Evolutionary conservation across 1,284 basidiomycete species (phyloP).

Genomic region (Bjerkandera adusta): DNA sequence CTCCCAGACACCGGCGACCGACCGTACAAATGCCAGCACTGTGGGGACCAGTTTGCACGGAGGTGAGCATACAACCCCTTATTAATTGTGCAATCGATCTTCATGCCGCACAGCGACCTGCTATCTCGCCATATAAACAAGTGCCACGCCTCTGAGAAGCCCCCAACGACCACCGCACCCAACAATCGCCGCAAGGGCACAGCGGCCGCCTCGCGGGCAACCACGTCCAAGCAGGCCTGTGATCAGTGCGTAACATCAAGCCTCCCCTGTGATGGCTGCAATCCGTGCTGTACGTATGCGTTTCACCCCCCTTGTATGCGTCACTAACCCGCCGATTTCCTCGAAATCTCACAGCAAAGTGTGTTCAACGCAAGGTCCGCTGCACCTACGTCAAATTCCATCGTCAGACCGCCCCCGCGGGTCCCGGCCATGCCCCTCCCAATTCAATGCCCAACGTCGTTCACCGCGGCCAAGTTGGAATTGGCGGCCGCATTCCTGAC

Average conservation of each 20-base stretch:
- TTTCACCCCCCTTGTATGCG: constrained; percentile 8
- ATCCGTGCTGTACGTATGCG: constrained; percentile 70
- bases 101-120: constrained; percentile 57
- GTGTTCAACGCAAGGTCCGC: constrained; percentile 66
- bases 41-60: constrained; percentile 86
- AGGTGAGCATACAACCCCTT: constrained; percentile 44
- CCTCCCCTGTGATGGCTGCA: constrained; percentile 78
- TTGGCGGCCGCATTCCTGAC: constrained; percentile 30
- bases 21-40: constrained; percentile 87
- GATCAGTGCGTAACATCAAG: constrained; percentile 84
- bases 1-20: constrained; percentile 83
- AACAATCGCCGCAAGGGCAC: constrained; percentile 52
- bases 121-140: constrained; percentile 89
- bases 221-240: constrained; percentile 78
- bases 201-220: constrained; percentile 62
- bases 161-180: constrained; percentile 41
- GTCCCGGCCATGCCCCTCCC: constrained; percentile 55
- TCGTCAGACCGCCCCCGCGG: constrained; percentile 74
- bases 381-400: constrained; percentile 88
- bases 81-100: constrained; percentile 5
- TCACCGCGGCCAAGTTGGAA: constrained; percentile 19
- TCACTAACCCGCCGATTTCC: constrained; percentile 10
- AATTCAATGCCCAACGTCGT: constrained; percentile 19
- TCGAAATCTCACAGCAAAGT: constrained; percentile 59
- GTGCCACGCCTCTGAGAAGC: constrained; percentile 78